Evolutionary conservation across 2,329 filamentous ascomycete species (phyloP), one percentile per base, ranked within the genome.

Genomic region (Mycogone perniciosa): DNA sequence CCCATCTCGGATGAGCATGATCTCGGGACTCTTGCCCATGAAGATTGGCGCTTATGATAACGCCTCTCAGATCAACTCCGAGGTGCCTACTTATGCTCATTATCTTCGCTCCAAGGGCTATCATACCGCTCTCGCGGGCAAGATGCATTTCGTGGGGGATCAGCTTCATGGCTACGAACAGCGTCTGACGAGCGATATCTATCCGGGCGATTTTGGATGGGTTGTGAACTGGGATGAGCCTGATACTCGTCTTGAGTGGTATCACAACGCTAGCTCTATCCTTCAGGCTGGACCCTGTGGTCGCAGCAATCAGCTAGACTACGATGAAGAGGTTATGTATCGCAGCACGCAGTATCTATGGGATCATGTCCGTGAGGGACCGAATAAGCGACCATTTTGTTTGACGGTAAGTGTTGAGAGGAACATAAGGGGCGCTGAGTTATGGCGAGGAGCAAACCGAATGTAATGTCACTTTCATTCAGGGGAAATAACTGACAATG

Each of bases 71-170:
- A 85, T 96, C 61, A 78, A 82, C 50, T 88, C 88, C 50, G 89
- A 95, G 60, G 81, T 88, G 31, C 91, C 90, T 10, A 96, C 91
- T 1, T 96, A 95, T 64, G 89, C 91, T 7, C 91, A 96, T 69
- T 96, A 96, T 70, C 76, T 96, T 49, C 86, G 91, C 45, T 77
- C 81, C 39, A 83, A 85, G 61, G 89, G 89, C 48, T 96, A 96
- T 64, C 88, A 96, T 70, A 96, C 91, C 9, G 88, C 86, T 5
- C 76, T 96, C 59, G 89, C 91, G 5, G 91, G 91, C 56, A 96
- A 96, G 78, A 96, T 96, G 91, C 91, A 96, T 71, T 96, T 96
- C 66, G 87, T 95, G 49, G 91, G 91, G 33, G 91, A 96, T 66
- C 91, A 96, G 71, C 77, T 96, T 53, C 91, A 96, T 66, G 91